These are phyloP conservation scores for Penicillium samsonianum DNA, from an alignment of 495 filamentous ascomycete species.

Conservation along the genomic window DNA sequence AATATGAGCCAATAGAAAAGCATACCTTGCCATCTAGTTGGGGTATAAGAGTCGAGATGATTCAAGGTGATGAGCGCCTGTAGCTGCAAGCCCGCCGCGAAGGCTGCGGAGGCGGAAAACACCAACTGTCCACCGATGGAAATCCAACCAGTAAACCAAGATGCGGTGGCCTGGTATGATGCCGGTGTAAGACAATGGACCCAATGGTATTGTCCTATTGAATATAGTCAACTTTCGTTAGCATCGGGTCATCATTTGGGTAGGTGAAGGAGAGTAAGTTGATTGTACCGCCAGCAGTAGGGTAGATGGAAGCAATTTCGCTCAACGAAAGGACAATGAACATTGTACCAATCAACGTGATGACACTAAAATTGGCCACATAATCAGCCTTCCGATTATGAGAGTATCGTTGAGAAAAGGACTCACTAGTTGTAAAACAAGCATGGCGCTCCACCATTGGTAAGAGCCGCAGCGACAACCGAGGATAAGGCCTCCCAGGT, in stretches of 20 bases:
- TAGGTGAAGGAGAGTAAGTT: neutral
- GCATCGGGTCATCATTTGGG: neutral
- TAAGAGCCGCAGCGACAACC: conserved; percentile 25
- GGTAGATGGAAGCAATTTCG: conserved; percentile 30
- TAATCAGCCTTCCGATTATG: neutral
- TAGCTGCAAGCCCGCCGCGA: conserved; percentile 26
- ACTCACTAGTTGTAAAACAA: conserved; percentile 37
- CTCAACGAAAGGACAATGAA: conserved; percentile 27
- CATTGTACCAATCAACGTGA: conserved; percentile 24
- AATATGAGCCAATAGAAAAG: conserved; percentile 28
- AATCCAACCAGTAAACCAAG: conserved; percentile 33
- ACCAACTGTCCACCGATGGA: conserved; percentile 36
- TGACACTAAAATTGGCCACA: conserved; percentile 10
- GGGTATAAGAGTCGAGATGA: conserved; percentile 23
- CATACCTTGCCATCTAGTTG: conserved; percentile 28
- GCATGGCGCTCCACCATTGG: conserved; percentile 35
- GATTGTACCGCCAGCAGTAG: conserved; percentile 29
- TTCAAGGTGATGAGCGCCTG: conserved; percentile 30
- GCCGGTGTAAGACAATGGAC: conserved; percentile 25
- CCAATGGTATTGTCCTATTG: conserved; percentile 30
- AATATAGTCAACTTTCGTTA: neutral
- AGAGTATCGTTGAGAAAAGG: neutral
- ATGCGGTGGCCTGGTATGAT: conserved; percentile 22
- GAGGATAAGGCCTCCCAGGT: conserved; percentile 37
- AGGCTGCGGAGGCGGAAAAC: conserved; percentile 33